Evolutionary conservation across 345 rosid genomes (phyloP).

Genomic region (Jatropha curcas): DNA sequence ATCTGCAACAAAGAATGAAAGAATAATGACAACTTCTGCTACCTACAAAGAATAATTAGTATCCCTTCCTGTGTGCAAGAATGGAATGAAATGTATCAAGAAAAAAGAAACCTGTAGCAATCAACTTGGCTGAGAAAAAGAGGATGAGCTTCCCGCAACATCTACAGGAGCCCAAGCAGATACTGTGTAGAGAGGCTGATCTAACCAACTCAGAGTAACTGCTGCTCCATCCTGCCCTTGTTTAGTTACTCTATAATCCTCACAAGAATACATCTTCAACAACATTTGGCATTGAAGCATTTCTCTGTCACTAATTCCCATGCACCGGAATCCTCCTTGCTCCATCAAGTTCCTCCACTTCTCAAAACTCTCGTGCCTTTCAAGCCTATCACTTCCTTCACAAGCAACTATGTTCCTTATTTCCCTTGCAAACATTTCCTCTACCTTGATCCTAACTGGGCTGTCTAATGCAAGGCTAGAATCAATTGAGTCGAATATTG

Average conservation of each 20-base stretch:
- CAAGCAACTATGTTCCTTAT: conserved; percentile 81
- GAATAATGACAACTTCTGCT: conserved; percentile 42
- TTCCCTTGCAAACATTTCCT: conserved; percentile 82
- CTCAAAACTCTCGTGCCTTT: conserved; percentile 69
- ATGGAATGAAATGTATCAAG: conserved; percentile 30
- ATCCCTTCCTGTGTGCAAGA: conserved; percentile 37
- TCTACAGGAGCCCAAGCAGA: conserved; percentile 78
- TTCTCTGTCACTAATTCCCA: conserved; percentile 71
- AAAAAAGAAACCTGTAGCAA: conserved; percentile 34
- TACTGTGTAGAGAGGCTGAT: conserved; percentile 82
- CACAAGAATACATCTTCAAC: conserved; percentile 73
- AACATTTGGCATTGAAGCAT: conserved; percentile 79
- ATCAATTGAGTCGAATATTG: conserved; percentile 74
- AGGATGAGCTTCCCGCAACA: conserved; percentile 62
- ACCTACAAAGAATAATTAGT: conserved; percentile 53
- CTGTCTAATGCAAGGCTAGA: conserved; percentile 63
- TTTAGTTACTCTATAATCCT: conserved; percentile 41
- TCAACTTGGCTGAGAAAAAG: conserved; percentile 59
- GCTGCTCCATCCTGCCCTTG: conserved; percentile 51
- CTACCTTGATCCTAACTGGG: conserved; percentile 63
- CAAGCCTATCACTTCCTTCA: conserved; percentile 83
- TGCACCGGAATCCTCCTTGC: conserved; percentile 66
- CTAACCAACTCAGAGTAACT: conserved; percentile 72
- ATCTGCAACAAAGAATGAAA: conserved; percentile 64
- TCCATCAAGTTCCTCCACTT: conserved; percentile 81